These are phyloP conservation scores for Tolypocladium tundrense DNA, from an alignment of 2,329 filamentous ascomycete genomes.

Conservation along the genomic window DNA sequence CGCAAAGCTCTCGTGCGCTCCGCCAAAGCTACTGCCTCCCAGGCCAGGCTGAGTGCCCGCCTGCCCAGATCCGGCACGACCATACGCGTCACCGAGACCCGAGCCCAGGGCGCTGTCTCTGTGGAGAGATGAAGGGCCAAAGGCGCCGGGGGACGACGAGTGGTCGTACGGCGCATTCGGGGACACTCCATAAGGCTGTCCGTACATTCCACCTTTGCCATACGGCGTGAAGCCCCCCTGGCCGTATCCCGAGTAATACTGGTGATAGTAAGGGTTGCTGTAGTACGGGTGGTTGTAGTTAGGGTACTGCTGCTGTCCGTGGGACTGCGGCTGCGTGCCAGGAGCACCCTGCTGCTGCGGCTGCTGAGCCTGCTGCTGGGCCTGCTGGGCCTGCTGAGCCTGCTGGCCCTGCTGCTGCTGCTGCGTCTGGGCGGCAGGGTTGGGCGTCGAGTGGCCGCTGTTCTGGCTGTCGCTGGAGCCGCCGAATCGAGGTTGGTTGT, in stretches of 20 bases:
- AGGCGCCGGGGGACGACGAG: slow-evolving; percentile 41
- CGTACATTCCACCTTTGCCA: slow-evolving; percentile 44
- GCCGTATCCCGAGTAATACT: slow-evolving; percentile 47
- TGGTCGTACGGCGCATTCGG: slow-evolving; percentile 49
- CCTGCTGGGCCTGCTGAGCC: slow-evolving; percentile 30
- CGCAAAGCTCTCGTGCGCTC: slow-evolving; percentile 44
- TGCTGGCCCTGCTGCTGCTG: slow-evolving; percentile 22
- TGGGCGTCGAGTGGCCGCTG: slow-evolving; percentile 85
- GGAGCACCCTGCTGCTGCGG: slow-evolving; percentile 32
- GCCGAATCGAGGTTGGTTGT: slow-evolving; percentile 50
- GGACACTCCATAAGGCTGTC: slow-evolving; percentile 46
- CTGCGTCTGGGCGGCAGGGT: slow-evolving; percentile 55
- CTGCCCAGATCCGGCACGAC: slow-evolving; percentile 39
- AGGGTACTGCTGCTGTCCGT: slow-evolving; percentile 39
- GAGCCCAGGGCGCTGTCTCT: slow-evolving; percentile 39
- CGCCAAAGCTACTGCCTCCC: slow-evolving; percentile 39
- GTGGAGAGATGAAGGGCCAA: slow-evolving; percentile 43
- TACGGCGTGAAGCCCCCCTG: slow-evolving; percentile 45
- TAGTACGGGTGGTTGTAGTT: slow-evolving; percentile 50
- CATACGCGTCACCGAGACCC: slow-evolving; percentile 41
- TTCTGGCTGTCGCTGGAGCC: slow-evolving; percentile 60
- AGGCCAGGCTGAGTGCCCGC: slow-evolving; percentile 39
- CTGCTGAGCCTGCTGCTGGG: slow-evolving; percentile 23
- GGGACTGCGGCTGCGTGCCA: slow-evolving; percentile 32
- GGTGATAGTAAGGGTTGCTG: slow-evolving; percentile 51